Base-by-base conservation (phyloP, 164 flowering plant species). In the Sextonia rubra region DNA sequence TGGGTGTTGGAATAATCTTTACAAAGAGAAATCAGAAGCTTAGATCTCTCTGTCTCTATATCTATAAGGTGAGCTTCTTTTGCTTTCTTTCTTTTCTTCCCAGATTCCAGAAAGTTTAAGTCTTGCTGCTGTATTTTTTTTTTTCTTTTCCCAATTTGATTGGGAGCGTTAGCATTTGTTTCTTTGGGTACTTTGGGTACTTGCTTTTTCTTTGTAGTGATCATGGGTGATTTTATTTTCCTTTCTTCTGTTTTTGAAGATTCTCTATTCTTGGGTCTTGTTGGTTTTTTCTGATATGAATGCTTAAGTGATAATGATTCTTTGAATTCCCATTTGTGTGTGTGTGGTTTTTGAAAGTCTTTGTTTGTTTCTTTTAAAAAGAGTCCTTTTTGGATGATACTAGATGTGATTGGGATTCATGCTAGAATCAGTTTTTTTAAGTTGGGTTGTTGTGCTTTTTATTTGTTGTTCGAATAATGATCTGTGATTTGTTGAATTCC, bases 171-270 rank as follows among this genome's bases (percentile, higher is more conserved):
- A 14, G n/a, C 68, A 64, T 64, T 64, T 64, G n/a, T 64, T 15
- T 64, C 17, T 20, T 64, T 64, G 37, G 66, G 66, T 64, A 27
- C 17, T 20, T 64, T 64, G 37, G 66, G 66, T 64, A 27, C 32
- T 64, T 12, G 66, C 26, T 64, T 23, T 62, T 37, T 4, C 9
- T 37, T 37, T 37, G 44, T 37, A 37, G 44, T 37, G 44, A 37
- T 4, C 44, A 37, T 52, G 58, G 58, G 14, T 17, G 58, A 18
- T 52, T 12, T 15, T 52, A 18, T 52, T 14, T 64, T 27, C n/a
- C 22, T 29, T 30, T 17, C 29, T 18, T 58, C 8, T 6, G 23
- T 58, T 58, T 58, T 20, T 58, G 64, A 6, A 61, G 30, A 61
- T 61, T 61, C 26, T 12, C 14, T 26, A 17, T 4, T 64, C 20